Evolutionary conservation across 148 eudicot species (phyloP), one percentile per base, ranked within the genome.

Genomic region (Nepenthes mirabilis): DNA sequence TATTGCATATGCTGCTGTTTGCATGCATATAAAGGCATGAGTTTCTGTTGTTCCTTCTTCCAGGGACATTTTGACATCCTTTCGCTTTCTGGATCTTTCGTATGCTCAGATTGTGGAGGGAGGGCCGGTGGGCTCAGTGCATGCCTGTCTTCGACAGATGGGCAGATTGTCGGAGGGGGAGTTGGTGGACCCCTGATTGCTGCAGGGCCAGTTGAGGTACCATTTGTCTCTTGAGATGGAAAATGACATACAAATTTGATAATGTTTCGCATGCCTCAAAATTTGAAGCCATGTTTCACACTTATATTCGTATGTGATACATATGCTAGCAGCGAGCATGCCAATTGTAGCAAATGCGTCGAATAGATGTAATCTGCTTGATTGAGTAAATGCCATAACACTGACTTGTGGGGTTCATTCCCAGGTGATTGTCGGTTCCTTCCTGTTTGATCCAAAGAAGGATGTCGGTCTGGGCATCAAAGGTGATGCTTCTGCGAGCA

Each of bases 161-260:
- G 95, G 9, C 78, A 77, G 62, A 77, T 83, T 40, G 68, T 87
- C 51, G 95, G 95, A 55, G 95, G 95, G 47, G 86, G 83, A n/a
- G 71, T 87, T 34, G 82, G 84, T 66, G 95, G 95, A n/a, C 87
- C 95, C 54, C 63, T 87, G n/a, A 72, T 74, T 62, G 95, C 95
- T 68, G 86, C 86, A 53, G 84, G 87, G 6, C 84, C 84, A 12
- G 82, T 87, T 12, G 83, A 87, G 89, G 95, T 83, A 75, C 32
- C 23, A 37, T 51, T 49, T 55, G 32, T 54, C 6, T 40, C 34
- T 36, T 10, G 11, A 57, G 32, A 12, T 34, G 23, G n/a, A 57
- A 11, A 33, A 36, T 36, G 13, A 57, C 5, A 57, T 33, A 35
- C 34, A 9, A 32, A 14, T 53, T 23, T 23, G 23, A 23, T 23